Conservation (phyloP, 2,329 filamentous ascomycete genomes). For the Pyrenochaeta sp. region DNA sequence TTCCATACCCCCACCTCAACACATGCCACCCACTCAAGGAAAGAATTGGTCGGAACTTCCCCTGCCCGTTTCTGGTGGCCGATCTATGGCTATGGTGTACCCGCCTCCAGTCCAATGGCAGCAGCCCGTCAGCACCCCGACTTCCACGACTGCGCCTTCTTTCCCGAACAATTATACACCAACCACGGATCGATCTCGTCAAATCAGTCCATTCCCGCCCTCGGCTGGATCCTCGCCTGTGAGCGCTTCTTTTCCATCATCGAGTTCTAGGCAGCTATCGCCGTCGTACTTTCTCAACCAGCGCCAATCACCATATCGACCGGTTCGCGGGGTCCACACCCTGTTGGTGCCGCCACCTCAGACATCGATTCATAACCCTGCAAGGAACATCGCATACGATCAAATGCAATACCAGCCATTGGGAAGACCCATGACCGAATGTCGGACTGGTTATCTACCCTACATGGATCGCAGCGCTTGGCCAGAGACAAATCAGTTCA, state of each 20-base stretch:
- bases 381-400: slow-evolving; percentile 54
- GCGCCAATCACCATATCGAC: slow-evolving; percentile 89
- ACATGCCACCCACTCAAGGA: slow-evolving; percentile 37
- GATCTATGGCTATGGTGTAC: slow-evolving; percentile 82
- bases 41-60: slow-evolving; percentile 56
- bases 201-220: slow-evolving; percentile 61
- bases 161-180: slow-evolving; percentile 41
- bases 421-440: slow-evolving; percentile 56
- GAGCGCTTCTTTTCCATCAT: slow-evolving; percentile 68
- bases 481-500: slow-evolving; percentile 50
- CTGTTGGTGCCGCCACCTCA: slow-evolving; percentile 89
- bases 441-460: slow-evolving; percentile 55
- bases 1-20: slow-evolving; percentile 65
- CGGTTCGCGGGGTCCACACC: slow-evolving; percentile 87
- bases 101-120: slow-evolving; percentile 64
- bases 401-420: slow-evolving; percentile 63
- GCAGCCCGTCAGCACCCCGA: slow-evolving; percentile 52
- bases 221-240: slow-evolving; percentile 73
- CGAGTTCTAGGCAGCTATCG: slow-evolving; percentile 77
- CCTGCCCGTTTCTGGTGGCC: slow-evolving; percentile 63
- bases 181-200: slow-evolving; percentile 53
- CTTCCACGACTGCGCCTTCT: slow-evolving; percentile 38
- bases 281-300: slow-evolving; percentile 88
- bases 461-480: slow-evolving; percentile 52
- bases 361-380: slow-evolving; percentile 71